Evolutionary conservation across 768 basidiomycete species (phyloP), one percentile per base, ranked within the genome.

Genomic region (Tubosaeta brunneosetosa): DNA sequence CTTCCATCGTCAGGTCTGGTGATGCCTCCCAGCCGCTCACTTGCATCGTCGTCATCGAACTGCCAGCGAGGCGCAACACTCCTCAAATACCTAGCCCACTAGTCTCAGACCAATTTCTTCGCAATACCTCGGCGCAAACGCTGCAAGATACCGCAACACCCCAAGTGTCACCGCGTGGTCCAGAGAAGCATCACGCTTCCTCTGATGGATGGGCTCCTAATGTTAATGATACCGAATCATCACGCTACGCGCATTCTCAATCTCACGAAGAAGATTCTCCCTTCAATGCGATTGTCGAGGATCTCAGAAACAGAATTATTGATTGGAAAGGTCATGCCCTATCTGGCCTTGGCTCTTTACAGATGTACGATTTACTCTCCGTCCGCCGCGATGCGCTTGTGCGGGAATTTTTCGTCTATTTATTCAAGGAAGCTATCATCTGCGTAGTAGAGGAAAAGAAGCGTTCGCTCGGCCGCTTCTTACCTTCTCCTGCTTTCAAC

Each of bases 391-490:
- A 95, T 59, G 74, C 85, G 10, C 86, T 92, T 55, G 86, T 94
- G 17, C 84, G 94, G 50, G 94, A 97, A 68, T 97, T 97, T 71
- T 90, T 86, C 65, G 92, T 97, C 55, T 97, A 98, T 73, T 81
- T 99, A 26, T 99, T 97, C 82, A 88, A 87, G 64, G 93, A 97
- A 69, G 97, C 97, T 10, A 90, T 99, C 58, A 93, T 99, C 54
- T 99, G 97, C 68, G 93, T 98, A n/a, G 81, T 89, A 17, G 94
- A 98, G 68, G 95, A 99, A 72, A 91, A 86, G 75, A 94, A 92
- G 63, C 83, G 88, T 25, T 84, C 86, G 0, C 72, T 94, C 2
- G 84, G 86, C 8, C 81, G 86, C 26, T 76, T 93, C 43, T 76
- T 93, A 5, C 84, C 86, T 29, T 84, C 85, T 1, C 80, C 83